A percentile compares a stretch with the other conserved stretches of the same genome.
phyloP scores from a whole-genome alignment of 441 rosid genomes.

The Adansonia grandidieri region DNA sequence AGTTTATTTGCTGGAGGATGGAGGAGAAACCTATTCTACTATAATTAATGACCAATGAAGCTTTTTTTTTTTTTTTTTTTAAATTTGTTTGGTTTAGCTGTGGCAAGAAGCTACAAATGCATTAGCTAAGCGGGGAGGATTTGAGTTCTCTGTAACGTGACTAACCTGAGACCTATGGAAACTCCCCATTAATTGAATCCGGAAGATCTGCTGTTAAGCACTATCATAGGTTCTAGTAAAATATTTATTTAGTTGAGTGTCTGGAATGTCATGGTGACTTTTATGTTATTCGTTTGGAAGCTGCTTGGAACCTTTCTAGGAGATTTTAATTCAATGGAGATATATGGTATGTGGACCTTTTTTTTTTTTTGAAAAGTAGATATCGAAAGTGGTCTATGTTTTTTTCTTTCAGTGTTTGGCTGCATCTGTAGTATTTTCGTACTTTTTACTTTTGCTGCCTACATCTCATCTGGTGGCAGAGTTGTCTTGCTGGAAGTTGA shows the following conservation, averaged over 20 bases:
- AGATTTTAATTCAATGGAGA: slow-evolving; percentile 4
- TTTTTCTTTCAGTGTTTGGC: background rate
- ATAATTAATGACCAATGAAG: background rate
- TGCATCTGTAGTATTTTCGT: background rate
- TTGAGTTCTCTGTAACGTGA: background rate
- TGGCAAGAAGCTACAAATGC: background rate
- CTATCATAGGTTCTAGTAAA: background rate
- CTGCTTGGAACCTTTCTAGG: slow-evolving; percentile 2
- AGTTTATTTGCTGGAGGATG: background rate
- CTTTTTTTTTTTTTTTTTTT: background rate
- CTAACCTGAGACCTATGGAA: background rate
- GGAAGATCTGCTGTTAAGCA: background rate
- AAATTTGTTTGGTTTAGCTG: background rate
- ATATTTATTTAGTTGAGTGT: background rate
- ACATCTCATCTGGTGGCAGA: slow-evolving; percentile 11
- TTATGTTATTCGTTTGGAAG: background rate
- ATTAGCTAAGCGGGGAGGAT: background rate
- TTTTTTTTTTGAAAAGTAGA: background rate
- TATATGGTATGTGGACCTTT: background rate
- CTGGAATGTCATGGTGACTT: background rate
- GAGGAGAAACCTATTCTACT: background rate
- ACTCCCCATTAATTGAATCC: background rate
- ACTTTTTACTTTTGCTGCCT: background rate
- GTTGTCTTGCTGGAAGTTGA: background rate
- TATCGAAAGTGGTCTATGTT: background rate